Evolutionary conservation across 148 eudicot species (phyloP).

Genomic region (Fallopia convolvulus): DNA sequence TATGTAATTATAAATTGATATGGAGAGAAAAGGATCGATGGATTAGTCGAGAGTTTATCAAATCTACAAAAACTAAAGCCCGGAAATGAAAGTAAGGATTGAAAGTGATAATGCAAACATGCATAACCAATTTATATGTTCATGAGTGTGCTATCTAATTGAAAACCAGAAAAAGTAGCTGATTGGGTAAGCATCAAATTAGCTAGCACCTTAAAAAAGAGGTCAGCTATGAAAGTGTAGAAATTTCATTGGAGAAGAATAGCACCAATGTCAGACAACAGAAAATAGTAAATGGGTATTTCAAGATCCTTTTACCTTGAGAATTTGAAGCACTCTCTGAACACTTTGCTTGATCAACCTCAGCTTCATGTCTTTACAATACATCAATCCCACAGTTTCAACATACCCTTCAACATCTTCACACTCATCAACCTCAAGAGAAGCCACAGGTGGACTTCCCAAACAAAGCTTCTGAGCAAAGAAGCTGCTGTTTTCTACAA

Average conservation of each 20-base stretch:
- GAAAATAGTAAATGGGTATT: neutral
- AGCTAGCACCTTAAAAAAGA: neutral
- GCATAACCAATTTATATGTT: neutral
- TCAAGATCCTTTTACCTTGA: conserved; percentile 44
- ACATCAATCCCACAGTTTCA: conserved; percentile 86
- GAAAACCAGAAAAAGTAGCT: neutral
- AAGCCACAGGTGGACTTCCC: conserved; percentile 28
- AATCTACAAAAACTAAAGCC: too few relatives aligned
- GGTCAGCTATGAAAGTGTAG: neutral
- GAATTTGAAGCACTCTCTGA: conserved; percentile 69
- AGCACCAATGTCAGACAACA: conserved; percentile 19
- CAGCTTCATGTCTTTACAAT: conserved; percentile 72
- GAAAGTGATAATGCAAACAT: neutral
- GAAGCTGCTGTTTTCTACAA: conserved; percentile 46
- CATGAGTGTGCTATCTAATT: neutral
- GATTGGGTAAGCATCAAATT: neutral
- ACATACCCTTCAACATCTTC: conserved; percentile 84
- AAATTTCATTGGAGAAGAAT: neutral
- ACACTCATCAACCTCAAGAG: conserved; percentile 63
- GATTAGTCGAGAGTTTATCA: too few relatives aligned
- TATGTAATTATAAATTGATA: too few relatives aligned
- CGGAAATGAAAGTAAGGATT: neutral
- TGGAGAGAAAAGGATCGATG: too few relatives aligned
- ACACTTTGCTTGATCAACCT: conserved; percentile 80
- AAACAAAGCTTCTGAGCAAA: conserved; percentile 52